phyloP scores from a whole-genome alignment of 345 rosid genomes.

The Citrus trifoliata region DNA sequence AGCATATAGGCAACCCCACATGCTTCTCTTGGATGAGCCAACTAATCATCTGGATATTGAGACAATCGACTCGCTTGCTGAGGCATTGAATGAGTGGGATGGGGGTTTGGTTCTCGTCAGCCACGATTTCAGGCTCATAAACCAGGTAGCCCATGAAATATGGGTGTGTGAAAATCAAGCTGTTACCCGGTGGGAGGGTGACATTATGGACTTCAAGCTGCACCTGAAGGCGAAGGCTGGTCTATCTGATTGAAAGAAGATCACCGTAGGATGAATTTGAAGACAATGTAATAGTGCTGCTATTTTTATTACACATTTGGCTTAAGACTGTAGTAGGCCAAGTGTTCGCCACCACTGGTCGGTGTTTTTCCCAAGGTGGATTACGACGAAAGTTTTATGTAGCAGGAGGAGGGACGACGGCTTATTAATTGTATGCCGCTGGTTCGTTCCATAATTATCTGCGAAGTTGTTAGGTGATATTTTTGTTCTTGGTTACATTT shows the following conservation, averaged over 20 bases:
- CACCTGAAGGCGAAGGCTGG: conserved; percentile 86
- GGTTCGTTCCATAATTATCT: neutral
- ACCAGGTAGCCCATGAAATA: conserved; percentile 84
- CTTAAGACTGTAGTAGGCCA: neutral
- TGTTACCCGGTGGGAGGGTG: conserved; percentile 76
- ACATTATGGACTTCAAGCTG: conserved; percentile 76
- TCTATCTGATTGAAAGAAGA: conserved; percentile 34
- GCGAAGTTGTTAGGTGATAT: conserved; percentile 1
- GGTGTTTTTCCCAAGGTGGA: neutral
- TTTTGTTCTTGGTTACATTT: conserved; percentile 5
- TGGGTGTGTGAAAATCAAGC: conserved; percentile 84
- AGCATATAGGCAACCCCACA: conserved; percentile 90
- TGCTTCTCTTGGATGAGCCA: conserved; percentile 92
- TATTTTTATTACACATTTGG: neutral
- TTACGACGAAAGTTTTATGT: neutral
- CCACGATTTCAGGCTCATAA: conserved; percentile 87
- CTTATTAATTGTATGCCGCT: conserved; percentile 27
- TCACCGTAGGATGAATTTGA: neutral
- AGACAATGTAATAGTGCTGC: neutral
- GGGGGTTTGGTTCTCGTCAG: conserved; percentile 86
- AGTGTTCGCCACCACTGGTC: neutral
- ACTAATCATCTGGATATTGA: conserved; percentile 98
- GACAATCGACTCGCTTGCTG: conserved; percentile 89
- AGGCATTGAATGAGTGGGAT: conserved; percentile 87
- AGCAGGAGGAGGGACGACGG: conserved; percentile 9